These are phyloP conservation scores for Mucuna pruriens DNA, from an alignment of 306 rosid species.

Conservation along the genomic window DNA sequence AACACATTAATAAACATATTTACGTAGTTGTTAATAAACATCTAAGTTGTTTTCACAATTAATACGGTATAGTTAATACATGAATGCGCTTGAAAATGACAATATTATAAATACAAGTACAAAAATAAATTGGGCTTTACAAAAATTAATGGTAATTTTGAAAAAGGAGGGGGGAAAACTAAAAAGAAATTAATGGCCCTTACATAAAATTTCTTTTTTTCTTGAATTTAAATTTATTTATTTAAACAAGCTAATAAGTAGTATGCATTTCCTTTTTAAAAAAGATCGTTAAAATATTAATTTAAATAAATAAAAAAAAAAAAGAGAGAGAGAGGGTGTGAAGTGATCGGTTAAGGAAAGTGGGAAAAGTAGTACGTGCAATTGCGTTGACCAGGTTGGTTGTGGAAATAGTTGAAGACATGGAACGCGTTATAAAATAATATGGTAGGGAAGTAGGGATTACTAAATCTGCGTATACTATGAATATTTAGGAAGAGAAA, in stretches of 20 bases:
- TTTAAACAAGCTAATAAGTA: neutral
- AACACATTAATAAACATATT: neutral
- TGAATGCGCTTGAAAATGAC: conserved; percentile 31
- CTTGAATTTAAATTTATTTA: no score
- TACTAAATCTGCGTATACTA: no score
- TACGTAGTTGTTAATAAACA: neutral
- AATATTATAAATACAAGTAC: neutral
- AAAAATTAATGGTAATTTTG: neutral
- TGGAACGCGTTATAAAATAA: neutral
- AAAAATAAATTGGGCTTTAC: neutral
- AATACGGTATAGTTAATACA: neutral
- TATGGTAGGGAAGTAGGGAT: neutral
- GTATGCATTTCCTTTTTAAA: neutral
- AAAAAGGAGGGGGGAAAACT: neutral
- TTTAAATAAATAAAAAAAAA: neutral
- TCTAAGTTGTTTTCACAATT: neutral
- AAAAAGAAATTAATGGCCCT: no score
- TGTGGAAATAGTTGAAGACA: neutral
- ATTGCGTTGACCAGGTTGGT: conserved; percentile 37
- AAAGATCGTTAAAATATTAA: neutral
- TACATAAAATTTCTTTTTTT: no score
- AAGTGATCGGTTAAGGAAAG: conserved; percentile 27
- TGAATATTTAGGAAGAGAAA: no score
- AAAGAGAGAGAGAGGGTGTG: neutral
- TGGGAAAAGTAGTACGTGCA: neutral